Conservation (phyloP, 805 yeast species). For the Pichia manshurica region DNA sequence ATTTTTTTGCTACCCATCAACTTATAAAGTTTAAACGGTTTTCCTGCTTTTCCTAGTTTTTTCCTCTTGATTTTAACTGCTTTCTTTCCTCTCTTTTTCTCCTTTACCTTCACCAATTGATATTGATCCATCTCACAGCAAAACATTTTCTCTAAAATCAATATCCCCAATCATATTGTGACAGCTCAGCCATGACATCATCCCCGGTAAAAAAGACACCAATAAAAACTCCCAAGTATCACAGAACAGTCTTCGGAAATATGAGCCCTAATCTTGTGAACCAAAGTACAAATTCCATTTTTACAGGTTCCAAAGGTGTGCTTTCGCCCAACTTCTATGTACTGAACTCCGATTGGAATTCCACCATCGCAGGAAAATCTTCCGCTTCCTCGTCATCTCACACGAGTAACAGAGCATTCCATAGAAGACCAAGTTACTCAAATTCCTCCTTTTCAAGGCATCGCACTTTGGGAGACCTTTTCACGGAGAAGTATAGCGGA, state of each 20-base stretch:
- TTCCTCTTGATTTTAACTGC: too few species aligned
- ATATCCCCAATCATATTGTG: background rate
- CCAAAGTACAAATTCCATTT: constrained; percentile 26
- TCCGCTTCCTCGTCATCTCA: background rate
- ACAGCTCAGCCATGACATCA: too few species aligned
- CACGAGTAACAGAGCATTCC: background rate
- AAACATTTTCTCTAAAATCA: background rate
- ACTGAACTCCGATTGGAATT: constrained; percentile 31
- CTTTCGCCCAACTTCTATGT: constrained; percentile 33
- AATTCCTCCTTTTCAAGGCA: constrained; percentile 6
- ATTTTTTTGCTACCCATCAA: too few species aligned
- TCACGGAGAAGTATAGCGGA: constrained; percentile 9
- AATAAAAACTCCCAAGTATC: constrained; percentile 13
- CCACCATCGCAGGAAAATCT: background rate
- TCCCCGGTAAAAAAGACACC: constrained; percentile 3
- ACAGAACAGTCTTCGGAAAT: constrained; percentile 30
- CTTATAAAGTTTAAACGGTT: too few species aligned
- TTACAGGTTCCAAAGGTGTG: constrained; percentile 25
- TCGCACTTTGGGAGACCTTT: constrained; percentile 11
- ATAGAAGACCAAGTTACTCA: constrained; percentile 8
- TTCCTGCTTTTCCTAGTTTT: too few species aligned
- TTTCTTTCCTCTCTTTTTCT: too few species aligned
- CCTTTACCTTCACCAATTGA: background rate
- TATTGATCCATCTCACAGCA: background rate
- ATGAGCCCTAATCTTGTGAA: constrained; percentile 27